phyloP scores from a whole-genome alignment of 495 filamentous ascomycete genomes.

The Friedmanniomyces simplex region DNA sequence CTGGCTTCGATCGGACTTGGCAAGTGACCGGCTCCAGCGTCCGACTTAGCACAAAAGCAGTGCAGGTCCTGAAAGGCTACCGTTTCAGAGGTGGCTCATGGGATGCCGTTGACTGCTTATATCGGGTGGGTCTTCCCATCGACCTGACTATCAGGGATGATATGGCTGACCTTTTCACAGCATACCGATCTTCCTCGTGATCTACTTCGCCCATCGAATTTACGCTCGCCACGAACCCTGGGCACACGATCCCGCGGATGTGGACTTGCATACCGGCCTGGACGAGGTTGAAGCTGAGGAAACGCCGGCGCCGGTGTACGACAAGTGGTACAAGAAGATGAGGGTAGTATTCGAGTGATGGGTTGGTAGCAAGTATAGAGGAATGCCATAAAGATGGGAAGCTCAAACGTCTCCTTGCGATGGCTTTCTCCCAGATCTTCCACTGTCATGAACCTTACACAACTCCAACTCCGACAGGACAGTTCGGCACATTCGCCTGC shows the following conservation, averaged over 20 bases:
- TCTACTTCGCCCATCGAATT: constrained; percentile 43
- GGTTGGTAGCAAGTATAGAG: not conserved
- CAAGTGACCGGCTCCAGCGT: no score
- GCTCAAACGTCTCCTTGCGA: no score
- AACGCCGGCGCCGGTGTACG: constrained; percentile 24
- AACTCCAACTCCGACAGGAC: constrained; percentile 27
- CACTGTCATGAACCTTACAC: no score
- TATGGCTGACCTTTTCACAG: constrained; percentile 22
- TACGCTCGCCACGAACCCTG: constrained; percentile 41
- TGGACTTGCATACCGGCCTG: constrained; percentile 48
- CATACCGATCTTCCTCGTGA: constrained; percentile 31
- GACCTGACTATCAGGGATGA: not conserved
- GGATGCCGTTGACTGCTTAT: constrained; percentile 50
- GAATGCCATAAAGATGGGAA: not conserved
- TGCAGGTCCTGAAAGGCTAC: no score
- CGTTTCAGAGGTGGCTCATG: no score
- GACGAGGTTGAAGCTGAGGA: constrained; percentile 45
- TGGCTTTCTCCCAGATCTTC: no score
- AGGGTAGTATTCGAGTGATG: not conserved
- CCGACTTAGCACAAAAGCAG: no score
- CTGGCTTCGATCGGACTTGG: no score
- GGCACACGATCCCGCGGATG: constrained; percentile 41
- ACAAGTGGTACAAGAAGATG: constrained; percentile 5
- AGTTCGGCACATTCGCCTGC: constrained; percentile 39
- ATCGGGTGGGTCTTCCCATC: constrained; percentile 45